Evolutionary conservation across 2,329 filamentous ascomycete species (phyloP), one percentile per base, ranked within the genome.

Genomic region (Xylariaceae sp.): DNA sequence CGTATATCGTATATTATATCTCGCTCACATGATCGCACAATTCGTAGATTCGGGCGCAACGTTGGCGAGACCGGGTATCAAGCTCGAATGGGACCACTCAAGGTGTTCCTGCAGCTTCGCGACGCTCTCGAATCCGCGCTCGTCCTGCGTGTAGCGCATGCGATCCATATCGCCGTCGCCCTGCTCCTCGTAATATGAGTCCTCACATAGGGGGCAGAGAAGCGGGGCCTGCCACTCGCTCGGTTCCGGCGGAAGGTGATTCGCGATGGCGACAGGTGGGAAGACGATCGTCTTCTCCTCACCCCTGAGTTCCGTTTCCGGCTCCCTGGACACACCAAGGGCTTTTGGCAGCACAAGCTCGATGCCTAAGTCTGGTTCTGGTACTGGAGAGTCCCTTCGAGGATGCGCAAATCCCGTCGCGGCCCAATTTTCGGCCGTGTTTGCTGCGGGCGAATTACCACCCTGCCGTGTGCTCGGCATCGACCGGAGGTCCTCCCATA

Each of bases 141-240:
- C 80, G 56, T 81, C 76, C 63, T 76, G 75, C 11, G 77, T 76
- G 13, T 79, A 80, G 34, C 73, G 75, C 54, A 79, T 73, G 41
- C 76, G 67, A 51, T 82, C 80, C 62, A 81, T 80, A 48, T 82
- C 80, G 62, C 79, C 80, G 59, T 81, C 79, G 41, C 77, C 75
- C 34, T 77, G 76, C 64, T 78, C 76, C 50, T 77, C 72, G 67
- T 78, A 78, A 58, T 74, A 75, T 57, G 79, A 80, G 51, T 80
- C 78, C 64, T 85, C 83, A 70, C 83, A 86, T 61, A 79, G 82
- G 1, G 82, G 81, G 59, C 83, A 85, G 37, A 81, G 66, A 11
- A 84, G 68, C 13, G 76, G 72, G 2, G 81, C 78, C 59, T 77
- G 74, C 78, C 80, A 85, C 63, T 80, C 80, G 50, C 80, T 78